phyloP scores from a whole-genome alignment of 2,329 filamentous ascomycete genomes.

The Colletotrichum sojae region DNA sequence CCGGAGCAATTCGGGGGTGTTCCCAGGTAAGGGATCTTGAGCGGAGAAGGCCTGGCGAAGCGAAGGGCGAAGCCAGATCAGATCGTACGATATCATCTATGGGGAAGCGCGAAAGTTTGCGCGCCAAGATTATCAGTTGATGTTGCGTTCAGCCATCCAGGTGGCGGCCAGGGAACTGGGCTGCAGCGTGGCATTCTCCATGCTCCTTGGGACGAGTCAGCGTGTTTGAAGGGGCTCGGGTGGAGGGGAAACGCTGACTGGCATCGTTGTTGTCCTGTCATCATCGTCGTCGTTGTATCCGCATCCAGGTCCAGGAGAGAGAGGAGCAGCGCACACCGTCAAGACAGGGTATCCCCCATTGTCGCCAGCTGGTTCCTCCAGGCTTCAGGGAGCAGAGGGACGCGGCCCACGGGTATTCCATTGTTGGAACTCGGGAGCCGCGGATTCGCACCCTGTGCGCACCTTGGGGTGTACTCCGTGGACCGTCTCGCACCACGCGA shows the following conservation, averaged over 20 bases:
- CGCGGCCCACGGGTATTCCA: neutral
- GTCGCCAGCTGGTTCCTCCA: slow-evolving; percentile 3
- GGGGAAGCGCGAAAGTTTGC: slow-evolving; percentile 28
- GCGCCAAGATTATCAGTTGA: slow-evolving; percentile 15
- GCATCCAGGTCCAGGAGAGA: neutral
- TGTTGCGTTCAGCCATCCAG: neutral
- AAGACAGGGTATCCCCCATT: slow-evolving; percentile 12
- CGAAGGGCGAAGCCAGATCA: slow-evolving; percentile 23
- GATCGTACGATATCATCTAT: slow-evolving; percentile 36
- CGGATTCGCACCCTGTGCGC: slow-evolving; percentile 19
- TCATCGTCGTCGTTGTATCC: neutral
- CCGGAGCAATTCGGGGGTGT: slow-evolving; percentile 26
- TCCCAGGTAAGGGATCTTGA: slow-evolving; percentile 16
- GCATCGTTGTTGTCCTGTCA: neutral
- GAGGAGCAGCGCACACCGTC: slow-evolving; percentile 5
- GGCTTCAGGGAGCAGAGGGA: neutral
- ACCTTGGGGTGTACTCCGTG: neutral
- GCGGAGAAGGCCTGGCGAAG: slow-evolving; percentile 29
- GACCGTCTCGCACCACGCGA: neutral
- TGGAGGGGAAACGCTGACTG: slow-evolving; percentile 5
- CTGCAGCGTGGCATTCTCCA: neutral
- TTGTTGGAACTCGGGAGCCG: neutral
- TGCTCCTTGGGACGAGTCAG: slow-evolving; percentile 31
- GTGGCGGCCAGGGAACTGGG: slow-evolving; percentile 18
- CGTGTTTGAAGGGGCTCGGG: slow-evolving; percentile 23